Conservation (phyloP, 2,329 filamentous ascomycete species). For the Fusarium udum region DNA sequence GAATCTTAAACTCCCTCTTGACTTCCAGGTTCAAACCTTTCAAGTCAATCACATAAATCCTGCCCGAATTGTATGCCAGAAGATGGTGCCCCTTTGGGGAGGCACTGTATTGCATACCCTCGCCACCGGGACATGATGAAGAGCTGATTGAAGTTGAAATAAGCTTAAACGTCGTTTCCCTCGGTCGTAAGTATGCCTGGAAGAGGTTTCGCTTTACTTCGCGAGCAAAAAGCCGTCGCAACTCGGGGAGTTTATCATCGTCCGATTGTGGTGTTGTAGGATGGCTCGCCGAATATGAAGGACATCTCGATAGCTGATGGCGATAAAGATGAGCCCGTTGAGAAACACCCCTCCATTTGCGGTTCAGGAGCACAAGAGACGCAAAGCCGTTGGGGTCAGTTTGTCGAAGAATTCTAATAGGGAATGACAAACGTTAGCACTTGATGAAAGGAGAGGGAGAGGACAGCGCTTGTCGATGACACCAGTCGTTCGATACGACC, state of each 20-base stretch:
- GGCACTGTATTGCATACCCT: slow-evolving; percentile 85
- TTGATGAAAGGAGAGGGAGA: neutral
- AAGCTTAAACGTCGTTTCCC: slow-evolving; percentile 77
- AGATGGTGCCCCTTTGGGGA: slow-evolving; percentile 79
- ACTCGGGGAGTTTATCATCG: slow-evolving; percentile 62
- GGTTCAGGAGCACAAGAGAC: slow-evolving; percentile 71
- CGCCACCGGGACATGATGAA: slow-evolving; percentile 82
- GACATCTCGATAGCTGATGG: slow-evolving; percentile 68
- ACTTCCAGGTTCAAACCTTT: slow-evolving; percentile 68
- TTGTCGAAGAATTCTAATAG: slow-evolving; percentile 65
- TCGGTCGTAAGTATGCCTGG: slow-evolving; percentile 77
- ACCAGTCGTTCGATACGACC: neutral
- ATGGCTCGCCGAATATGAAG: slow-evolving; percentile 65
- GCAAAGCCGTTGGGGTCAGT: slow-evolving; percentile 72
- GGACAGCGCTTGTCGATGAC: neutral
- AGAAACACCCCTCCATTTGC: slow-evolving; percentile 71
- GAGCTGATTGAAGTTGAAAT: slow-evolving; percentile 87
- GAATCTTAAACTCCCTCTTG: slow-evolving; percentile 80
- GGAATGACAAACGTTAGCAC: slow-evolving; percentile 28
- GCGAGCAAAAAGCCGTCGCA: slow-evolving; percentile 73
- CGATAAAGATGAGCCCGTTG: slow-evolving; percentile 71
- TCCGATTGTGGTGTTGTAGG: slow-evolving; percentile 50
- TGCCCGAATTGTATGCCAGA: slow-evolving; percentile 84
- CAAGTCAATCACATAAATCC: slow-evolving; percentile 81
- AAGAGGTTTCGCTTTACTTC: slow-evolving; percentile 83